phyloP scores from a whole-genome alignment of 192 early-diverging fungal genomes.

The Coemansia sp. region DNA sequence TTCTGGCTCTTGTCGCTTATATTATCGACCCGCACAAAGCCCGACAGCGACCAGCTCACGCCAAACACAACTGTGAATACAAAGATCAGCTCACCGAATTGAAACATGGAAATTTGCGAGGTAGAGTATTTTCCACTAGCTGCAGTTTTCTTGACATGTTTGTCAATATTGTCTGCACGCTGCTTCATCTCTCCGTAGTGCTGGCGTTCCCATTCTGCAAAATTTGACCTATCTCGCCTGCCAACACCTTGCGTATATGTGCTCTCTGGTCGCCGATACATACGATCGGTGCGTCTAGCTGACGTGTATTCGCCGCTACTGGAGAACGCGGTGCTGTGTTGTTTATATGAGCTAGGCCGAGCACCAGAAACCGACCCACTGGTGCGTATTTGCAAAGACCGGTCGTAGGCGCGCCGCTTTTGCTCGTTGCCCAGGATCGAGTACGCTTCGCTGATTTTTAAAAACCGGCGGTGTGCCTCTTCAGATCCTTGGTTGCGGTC shows the following conservation, averaged over 20 bases:
- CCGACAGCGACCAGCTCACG: conserved; percentile 23
- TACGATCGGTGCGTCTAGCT: conserved; percentile 8
- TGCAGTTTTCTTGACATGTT: conserved; percentile 14
- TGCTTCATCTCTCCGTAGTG: conserved; percentile 42
- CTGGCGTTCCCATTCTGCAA: conserved; percentile 53
- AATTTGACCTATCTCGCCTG: conserved; percentile 30
- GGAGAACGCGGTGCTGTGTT: conserved; percentile 42
- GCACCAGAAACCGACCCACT: conserved; percentile 5
- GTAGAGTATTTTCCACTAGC: conserved; percentile 21
- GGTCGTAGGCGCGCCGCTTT: conserved; percentile 78
- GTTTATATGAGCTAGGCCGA: conserved; percentile 11
- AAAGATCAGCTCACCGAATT: conserved; percentile 33
- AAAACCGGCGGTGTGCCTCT: conserved; percentile 67
- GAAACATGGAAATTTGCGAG: conserved; percentile 32
- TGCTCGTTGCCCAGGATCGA: conserved; percentile 69
- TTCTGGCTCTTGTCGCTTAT: neutral
- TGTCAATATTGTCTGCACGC: conserved; percentile 27
- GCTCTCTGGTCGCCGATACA: conserved; percentile 26
- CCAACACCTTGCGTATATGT: conserved; percentile 21
- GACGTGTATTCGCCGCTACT: conserved; percentile 47
- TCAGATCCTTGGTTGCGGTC: conserved; percentile 72
- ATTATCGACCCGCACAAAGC: neutral
- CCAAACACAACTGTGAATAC: conserved; percentile 39
- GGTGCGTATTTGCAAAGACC: conserved; percentile 40
- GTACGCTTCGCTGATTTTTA: conserved; percentile 86